A percentile compares a stretch with the other conserved stretches of the same genome.
These are phyloP conservation scores for Apophysomyces ossiformis DNA, from an alignment of 371 early-diverging fungal species.

Conservation along the genomic window DNA sequence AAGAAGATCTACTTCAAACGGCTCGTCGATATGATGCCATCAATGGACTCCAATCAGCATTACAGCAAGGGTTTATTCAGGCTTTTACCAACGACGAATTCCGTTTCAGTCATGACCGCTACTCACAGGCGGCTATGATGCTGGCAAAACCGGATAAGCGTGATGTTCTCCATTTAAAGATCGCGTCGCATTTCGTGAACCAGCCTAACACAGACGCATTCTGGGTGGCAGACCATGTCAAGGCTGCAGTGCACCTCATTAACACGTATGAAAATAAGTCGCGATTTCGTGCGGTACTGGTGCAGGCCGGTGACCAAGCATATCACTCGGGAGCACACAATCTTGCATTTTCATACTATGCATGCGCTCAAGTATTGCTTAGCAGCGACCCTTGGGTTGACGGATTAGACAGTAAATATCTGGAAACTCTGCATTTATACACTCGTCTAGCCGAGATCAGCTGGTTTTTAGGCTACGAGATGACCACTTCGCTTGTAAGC, in stretches of 20 bases:
- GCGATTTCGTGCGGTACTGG: conserved; percentile 36
- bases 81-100: conserved; percentile 46
- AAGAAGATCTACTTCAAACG: conserved; percentile 19
- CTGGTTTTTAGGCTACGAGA: conserved; percentile 43
- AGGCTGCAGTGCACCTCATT: conserved; percentile 80
- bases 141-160: conserved; percentile 34
- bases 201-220: conserved; percentile 39
- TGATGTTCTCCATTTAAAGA: conserved; percentile 39
- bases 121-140: conserved; percentile 51
- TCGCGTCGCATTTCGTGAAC: conserved; percentile 43
- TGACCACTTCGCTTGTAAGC: conserved; percentile 29
- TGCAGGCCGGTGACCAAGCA: conserved; percentile 49
- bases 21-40: conserved; percentile 37
- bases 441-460: conserved; percentile 49
- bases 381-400: conserved; percentile 43
- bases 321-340: conserved; percentile 49
- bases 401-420: conserved; percentile 41
- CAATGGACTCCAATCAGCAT: conserved; percentile 50
- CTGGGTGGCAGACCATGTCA: conserved; percentile 73
- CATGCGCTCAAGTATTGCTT: conserved; percentile 36
- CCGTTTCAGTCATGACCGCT: conserved; percentile 50
- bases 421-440: conserved; percentile 49
- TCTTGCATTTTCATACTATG: conserved; percentile 45
- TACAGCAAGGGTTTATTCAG: conserved; percentile 53
- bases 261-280: conserved; percentile 57